phyloP scores from a whole-genome alignment of 2,329 filamentous ascomycete species.

The Aspergillus bombycis region DNA sequence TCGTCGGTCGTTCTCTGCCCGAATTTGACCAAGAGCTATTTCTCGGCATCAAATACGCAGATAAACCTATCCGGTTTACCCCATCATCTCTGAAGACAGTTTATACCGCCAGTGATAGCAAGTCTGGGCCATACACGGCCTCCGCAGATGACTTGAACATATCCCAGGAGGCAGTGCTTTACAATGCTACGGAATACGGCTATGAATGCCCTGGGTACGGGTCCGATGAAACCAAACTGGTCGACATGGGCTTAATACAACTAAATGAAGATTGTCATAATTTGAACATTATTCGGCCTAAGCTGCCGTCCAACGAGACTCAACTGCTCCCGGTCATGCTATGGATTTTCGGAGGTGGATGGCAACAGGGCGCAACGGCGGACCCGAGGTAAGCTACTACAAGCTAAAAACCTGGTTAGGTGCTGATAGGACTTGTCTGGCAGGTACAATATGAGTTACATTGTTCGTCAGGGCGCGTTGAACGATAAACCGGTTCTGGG shows the following conservation, averaged over 20 bases:
- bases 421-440: neutral
- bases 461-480: conserved; percentile 31
- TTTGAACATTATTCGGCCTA: conserved; percentile 31
- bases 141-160: neutral
- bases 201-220: conserved; percentile 37
- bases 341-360: conserved; percentile 38
- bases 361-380: conserved; percentile 34
- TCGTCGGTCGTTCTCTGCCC: conserved; percentile 30
- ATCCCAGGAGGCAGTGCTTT: conserved; percentile 15
- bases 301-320: neutral
- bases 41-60: conserved; percentile 34
- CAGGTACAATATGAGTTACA: conserved; percentile 39
- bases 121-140: conserved; percentile 18
- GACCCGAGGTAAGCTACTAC: conserved; percentile 30
- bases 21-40: conserved; percentile 34
- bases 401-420: neutral
- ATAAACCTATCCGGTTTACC: conserved; percentile 32
- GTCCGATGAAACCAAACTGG: conserved; percentile 29
- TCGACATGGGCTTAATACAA: conserved; percentile 23
- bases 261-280: conserved; percentile 33
- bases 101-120: conserved; percentile 27
- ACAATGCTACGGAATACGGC: conserved; percentile 35
- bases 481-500: conserved; percentile 33
- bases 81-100: conserved; percentile 25
- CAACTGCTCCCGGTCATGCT: conserved; percentile 32